Conservation (phyloP, 108 stramenopile genomes). For the Chaetoceros muelleri region DNA sequence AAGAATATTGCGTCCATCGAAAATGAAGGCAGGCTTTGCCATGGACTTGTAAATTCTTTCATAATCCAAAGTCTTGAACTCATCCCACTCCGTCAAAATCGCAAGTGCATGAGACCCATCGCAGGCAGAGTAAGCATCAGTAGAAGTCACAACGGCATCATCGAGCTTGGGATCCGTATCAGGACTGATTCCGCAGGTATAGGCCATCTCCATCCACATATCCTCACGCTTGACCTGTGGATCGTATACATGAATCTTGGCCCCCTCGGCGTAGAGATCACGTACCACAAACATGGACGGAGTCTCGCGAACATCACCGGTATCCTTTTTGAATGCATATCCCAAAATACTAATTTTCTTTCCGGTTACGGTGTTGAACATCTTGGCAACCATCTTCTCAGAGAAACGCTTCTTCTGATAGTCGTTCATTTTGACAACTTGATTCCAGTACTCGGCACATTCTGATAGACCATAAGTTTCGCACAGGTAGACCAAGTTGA, state of each 20-base stretch:
- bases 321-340: slow-evolving; percentile 99
- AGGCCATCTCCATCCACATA: slow-evolving; percentile 96
- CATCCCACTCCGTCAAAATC: slow-evolving; percentile 98
- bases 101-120: slow-evolving; percentile 95
- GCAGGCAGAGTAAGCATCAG: slow-evolving; percentile 85
- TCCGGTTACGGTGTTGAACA: slow-evolving; percentile 99
- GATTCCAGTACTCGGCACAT: slow-evolving; percentile 98
- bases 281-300: slow-evolving; percentile 95
- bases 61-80: slow-evolving; percentile 95
- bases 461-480: slow-evolving; percentile 94
- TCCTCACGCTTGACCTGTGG: slow-evolving; percentile 95
- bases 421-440: slow-evolving; percentile 98
- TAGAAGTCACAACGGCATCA: slow-evolving; percentile 62
- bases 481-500: slow-evolving; percentile 99
- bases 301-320: slow-evolving; percentile 98
- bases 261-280: slow-evolving; percentile 90
- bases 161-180: slow-evolving; percentile 71
- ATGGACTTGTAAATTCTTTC: slow-evolving; percentile 85
- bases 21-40: slow-evolving; percentile 98
- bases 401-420: slow-evolving; percentile 99
- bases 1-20: slow-evolving; percentile 95
- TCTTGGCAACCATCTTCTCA: slow-evolving; percentile 86
- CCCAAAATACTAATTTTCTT: slow-evolving; percentile 98
- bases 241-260: slow-evolving; percentile 91
- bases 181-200: slow-evolving; percentile 88